Percentiles rank a stretch among this genome's conserved stretches.
These are phyloP conservation scores for Epichloe festucae DNA, from an alignment of 2,329 filamentous ascomycete genomes.

Conservation along the genomic window DNA sequence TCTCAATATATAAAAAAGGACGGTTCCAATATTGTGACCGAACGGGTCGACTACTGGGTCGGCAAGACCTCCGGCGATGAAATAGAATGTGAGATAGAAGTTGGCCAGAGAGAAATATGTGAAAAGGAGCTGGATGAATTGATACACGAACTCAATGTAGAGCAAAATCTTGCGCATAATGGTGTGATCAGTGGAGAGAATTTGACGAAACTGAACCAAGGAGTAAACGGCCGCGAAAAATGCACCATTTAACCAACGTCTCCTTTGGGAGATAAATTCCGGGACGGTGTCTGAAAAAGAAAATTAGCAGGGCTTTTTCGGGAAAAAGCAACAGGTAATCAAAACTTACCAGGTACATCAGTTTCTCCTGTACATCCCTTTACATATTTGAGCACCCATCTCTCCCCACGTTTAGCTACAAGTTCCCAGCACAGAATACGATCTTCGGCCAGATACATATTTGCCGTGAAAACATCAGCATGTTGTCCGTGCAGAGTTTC, in stretches of 20 bases:
- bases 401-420: conserved; percentile 84
- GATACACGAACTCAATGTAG: conserved; percentile 91
- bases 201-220: conserved; percentile 83
- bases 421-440: conserved; percentile 89
- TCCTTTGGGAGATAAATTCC: conserved; percentile 92
- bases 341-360: conserved; percentile 74
- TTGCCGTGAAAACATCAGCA: conserved; percentile 93
- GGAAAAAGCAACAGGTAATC: background rate
- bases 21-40: conserved; percentile 68
- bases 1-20: conserved; percentile 81
- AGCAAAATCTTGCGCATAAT: conserved; percentile 78
- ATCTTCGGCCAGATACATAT: conserved; percentile 88
- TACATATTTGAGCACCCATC: conserved; percentile 97
- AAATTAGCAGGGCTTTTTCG: background rate
- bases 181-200: conserved; percentile 88
- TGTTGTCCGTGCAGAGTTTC: conserved; percentile 93
- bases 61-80: conserved; percentile 80
- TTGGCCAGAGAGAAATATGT: conserved; percentile 98
- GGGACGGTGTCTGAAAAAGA: conserved; percentile 60
- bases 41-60: conserved; percentile 79
- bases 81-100: conserved; percentile 98
- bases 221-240: conserved; percentile 99
- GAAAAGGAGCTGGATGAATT: conserved; percentile 83
- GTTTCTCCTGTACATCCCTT: conserved; percentile 95
- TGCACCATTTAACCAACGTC: conserved; percentile 94